phyloP scores from a whole-genome alignment of 495 filamentous ascomycete species.

The Penicillium steckii region DNA sequence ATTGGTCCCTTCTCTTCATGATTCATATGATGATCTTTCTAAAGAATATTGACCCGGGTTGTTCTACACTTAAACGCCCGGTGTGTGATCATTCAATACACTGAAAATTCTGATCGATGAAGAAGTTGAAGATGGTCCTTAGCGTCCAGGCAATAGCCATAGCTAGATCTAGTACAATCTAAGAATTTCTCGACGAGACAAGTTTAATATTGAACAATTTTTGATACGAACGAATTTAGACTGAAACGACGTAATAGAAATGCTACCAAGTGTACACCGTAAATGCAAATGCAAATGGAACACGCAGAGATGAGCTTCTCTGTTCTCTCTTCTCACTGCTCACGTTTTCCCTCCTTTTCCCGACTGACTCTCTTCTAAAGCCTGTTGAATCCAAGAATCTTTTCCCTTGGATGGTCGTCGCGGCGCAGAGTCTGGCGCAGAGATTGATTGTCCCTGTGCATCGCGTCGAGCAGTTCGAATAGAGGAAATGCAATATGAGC shows the following conservation, averaged over 20 bases:
- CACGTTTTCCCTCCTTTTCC: conserved; percentile 7
- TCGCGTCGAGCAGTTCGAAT: conserved; percentile 46
- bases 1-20: conserved; percentile 5
- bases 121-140: conserved; percentile 11
- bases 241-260: no score
- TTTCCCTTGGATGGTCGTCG: conserved; percentile 6
- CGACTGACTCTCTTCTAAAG: conserved; percentile 33
- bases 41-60: conserved; percentile 38
- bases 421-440: conserved; percentile 5
- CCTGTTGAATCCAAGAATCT: conserved; percentile 39
- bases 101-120: conserved; percentile 48
- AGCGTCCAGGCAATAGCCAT: neutral
- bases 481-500: conserved; percentile 48
- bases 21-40: conserved; percentile 40
- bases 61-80: conserved; percentile 31
- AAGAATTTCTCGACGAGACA: no score
- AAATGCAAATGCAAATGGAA: no score
- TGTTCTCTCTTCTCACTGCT: neutral
- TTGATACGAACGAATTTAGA: no score
- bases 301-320: no score
- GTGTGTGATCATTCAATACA: conserved; percentile 45
- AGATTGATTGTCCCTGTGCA: conserved; percentile 16
- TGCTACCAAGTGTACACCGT: no score
- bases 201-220: no score
- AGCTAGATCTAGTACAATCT: no score